phyloP scores from a whole-genome alignment of 345 rosid genomes.

The rapeseed (Brassica napus) region DNA sequence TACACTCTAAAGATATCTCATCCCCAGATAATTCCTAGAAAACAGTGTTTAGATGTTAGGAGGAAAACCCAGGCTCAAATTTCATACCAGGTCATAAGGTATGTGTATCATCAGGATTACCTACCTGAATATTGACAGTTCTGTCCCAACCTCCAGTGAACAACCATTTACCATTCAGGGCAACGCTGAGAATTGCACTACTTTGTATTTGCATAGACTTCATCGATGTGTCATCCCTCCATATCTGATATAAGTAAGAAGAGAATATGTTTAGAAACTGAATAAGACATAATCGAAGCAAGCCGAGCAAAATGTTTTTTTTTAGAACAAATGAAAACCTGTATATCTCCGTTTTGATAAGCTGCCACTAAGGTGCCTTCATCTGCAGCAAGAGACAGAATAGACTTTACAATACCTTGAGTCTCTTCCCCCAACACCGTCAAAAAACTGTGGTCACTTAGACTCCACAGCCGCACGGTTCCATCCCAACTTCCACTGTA shows the following conservation, averaged over 20 bases:
- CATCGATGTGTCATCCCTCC: slow-evolving; percentile 66
- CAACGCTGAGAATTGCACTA: slow-evolving; percentile 64
- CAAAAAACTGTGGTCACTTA: slow-evolving; percentile 75
- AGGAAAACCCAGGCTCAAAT: not conserved
- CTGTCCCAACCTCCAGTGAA: slow-evolving; percentile 93
- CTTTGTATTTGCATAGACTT: slow-evolving; percentile 55
- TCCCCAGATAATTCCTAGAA: slow-evolving; percentile 75
- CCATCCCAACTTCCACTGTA: slow-evolving; percentile 99
- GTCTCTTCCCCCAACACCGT: slow-evolving; percentile 67
- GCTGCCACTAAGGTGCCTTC: slow-evolving; percentile 58
- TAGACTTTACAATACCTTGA: slow-evolving; percentile 53
- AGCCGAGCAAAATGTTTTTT: not conserved
- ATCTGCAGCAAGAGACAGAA: slow-evolving; percentile 57
- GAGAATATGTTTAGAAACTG: slow-evolving; percentile 7
- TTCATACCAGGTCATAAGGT: not conserved
- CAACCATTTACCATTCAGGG: slow-evolving; percentile 62
- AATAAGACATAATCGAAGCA: slow-evolving; percentile 23
- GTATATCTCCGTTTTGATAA: slow-evolving; percentile 74
- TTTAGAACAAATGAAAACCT: slow-evolving; percentile 45
- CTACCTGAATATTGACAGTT: slow-evolving; percentile 71
- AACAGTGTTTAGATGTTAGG: not conserved
- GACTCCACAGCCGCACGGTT: slow-evolving; percentile 79
- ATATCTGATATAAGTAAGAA: slow-evolving; percentile 48
- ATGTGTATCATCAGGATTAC: slow-evolving; percentile 37
- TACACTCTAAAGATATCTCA: slow-evolving; percentile 56